Base-by-base conservation (phyloP, 495 filamentous ascomycete species). In the Thermothielavioides terrestris region DNA sequence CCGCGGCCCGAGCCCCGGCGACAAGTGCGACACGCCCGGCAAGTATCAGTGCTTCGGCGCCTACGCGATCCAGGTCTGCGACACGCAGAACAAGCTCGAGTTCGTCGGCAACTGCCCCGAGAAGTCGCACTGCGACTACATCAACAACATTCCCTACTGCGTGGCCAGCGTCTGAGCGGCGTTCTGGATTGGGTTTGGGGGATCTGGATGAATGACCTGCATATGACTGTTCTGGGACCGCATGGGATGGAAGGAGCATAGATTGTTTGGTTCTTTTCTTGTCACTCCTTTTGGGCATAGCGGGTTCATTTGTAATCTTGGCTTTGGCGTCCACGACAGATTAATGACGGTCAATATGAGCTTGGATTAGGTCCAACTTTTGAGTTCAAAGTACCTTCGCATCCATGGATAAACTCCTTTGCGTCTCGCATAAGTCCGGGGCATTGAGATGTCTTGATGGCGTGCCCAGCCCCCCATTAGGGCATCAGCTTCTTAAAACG, bases 31-130 rank as follows among this genome's bases (percentile, higher is more conserved):
- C 26, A 54, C 50, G 11, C 32, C 57, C 2, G 57, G 57, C 18
- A 21, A 44, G 41, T 60, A 60, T 46, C 39, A 49, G 23, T 60
- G 57, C 51, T 54, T 54, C 23, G 57, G 57, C 15, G 28, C 44
- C 4, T 43, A 47, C 30, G 57, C 50, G 21, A 57, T 60, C 43
- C 57, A 60, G 50, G 57, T 60, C 37, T 60, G 57, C 50, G 39
- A 60, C 35, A 31, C 34, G 21, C 41, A 45, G 42, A 31, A 48
- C 26, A 25, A 46, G 3, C 18, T 49, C 20, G 14, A 50, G 54
- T 45, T 51, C 22, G 57, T 60, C 27, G 54, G 57, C 26, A 41
- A 27, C 21, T 60, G 57, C 36, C 57, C 54, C 5, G 6, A 14
- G 18, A 31, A 34, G 23, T 25, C 31, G 4, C 57, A 57, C 40